Evolutionary conservation across 2,329 filamentous ascomycete genomes (phyloP).

Genomic region (Stagonosporopsis chrysanthemi): DNA sequence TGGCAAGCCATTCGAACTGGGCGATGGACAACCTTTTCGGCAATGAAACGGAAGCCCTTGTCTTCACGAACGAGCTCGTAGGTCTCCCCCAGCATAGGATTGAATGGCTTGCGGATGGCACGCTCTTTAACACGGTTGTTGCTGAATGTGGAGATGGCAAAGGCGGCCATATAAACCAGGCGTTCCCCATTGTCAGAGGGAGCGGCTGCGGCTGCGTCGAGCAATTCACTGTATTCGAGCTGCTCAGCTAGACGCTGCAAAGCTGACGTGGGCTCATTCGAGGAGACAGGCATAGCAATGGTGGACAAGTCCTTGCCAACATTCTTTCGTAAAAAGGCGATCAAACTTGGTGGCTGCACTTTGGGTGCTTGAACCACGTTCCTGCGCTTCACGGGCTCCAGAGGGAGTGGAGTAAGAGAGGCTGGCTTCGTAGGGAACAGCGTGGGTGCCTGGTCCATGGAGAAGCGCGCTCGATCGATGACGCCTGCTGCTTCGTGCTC

Average conservation of each 20-base stretch:
- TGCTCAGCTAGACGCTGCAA: slow-evolving; percentile 90
- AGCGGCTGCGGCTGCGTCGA: slow-evolving; percentile 69
- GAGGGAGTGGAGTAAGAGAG: slow-evolving; percentile 77
- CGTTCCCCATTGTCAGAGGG: slow-evolving; percentile 70
- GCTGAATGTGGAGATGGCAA: slow-evolving; percentile 88
- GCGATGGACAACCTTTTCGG: slow-evolving; percentile 93
- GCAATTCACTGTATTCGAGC: slow-evolving; percentile 85
- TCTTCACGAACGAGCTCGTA: slow-evolving; percentile 91
- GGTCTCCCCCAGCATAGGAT: slow-evolving; percentile 94
- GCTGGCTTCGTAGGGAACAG: slow-evolving; percentile 81
- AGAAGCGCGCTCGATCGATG: slow-evolving; percentile 47
- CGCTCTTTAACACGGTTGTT: slow-evolving; percentile 85
- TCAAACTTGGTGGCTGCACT: slow-evolving; percentile 84
- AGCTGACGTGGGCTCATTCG: slow-evolving; percentile 90
- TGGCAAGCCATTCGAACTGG: slow-evolving; percentile 93
- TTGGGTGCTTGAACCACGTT: slow-evolving; percentile 75
- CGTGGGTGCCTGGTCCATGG: slow-evolving; percentile 49
- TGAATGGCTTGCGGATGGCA: slow-evolving; percentile 94
- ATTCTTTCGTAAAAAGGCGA: slow-evolving; percentile 94
- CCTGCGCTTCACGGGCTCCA: slow-evolving; percentile 73
- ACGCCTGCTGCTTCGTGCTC: slow-evolving; percentile 60
- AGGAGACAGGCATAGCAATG: slow-evolving; percentile 96
- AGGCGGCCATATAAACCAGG: slow-evolving; percentile 84
- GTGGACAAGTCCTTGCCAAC: slow-evolving; percentile 97
- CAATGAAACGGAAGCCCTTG: slow-evolving; percentile 86